phyloP scores from a whole-genome alignment of 495 filamentous ascomycete genomes.

The Podospora sp. region DNA sequence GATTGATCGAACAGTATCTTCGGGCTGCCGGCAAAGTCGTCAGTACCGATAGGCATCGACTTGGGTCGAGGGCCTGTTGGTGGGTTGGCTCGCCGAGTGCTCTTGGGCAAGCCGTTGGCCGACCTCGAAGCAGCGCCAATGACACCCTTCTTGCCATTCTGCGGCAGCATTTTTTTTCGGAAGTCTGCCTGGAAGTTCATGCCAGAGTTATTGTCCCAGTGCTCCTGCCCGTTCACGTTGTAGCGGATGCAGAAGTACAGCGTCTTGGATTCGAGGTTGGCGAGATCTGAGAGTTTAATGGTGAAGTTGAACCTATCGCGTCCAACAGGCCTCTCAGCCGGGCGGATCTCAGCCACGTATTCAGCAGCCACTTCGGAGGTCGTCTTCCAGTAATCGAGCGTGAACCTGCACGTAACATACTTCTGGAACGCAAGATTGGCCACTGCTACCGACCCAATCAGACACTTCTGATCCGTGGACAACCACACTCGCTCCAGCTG shows the following conservation, averaged over 20 bases:
- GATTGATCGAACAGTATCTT: conserved; percentile 62
- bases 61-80: conserved; percentile 55
- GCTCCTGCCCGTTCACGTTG: conserved; percentile 78
- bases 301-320: conserved; percentile 90
- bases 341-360: conserved; percentile 76
- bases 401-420: conserved; percentile 84
- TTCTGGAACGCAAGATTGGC: conserved; percentile 93
- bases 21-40: conserved; percentile 67
- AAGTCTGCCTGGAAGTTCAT: conserved; percentile 95
- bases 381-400: conserved; percentile 97
- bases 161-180: conserved; percentile 66
- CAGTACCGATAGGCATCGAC: conserved; percentile 64
- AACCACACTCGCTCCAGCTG: conserved; percentile 82
- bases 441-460: conserved; percentile 81
- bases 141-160: conserved; percentile 55
- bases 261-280: conserved; percentile 87
- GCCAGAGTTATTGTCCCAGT: conserved; percentile 90
- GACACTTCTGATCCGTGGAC: conserved; percentile 79
- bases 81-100: conserved; percentile 60
- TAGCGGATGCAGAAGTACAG: conserved; percentile 92
- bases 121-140: conserved; percentile 58
- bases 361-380: conserved; percentile 92
- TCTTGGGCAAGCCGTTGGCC: conserved; percentile 69
- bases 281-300: conserved; percentile 88
- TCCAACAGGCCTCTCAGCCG: conserved; percentile 64